A percentile compares a stretch with the other conserved stretches of the same genome.
Evolutionary conservation across 345 rosid genomes (phyloP).

Genomic region (Zanthoxylum bungeanum): DNA sequence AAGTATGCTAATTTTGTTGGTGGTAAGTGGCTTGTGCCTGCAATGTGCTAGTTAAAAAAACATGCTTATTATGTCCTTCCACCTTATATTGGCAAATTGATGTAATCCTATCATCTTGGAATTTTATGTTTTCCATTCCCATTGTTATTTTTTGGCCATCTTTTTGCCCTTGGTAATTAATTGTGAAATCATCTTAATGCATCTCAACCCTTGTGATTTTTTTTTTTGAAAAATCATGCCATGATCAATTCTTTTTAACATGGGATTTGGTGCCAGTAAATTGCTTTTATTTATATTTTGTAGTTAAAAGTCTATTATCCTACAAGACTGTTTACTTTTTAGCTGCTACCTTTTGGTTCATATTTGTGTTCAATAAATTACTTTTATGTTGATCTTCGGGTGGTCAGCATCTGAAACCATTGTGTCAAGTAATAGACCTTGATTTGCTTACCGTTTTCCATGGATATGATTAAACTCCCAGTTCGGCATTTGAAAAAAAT

Average conservation of each 20-base stretch:
- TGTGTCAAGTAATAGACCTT: not conserved
- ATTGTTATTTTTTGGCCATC: not conserved
- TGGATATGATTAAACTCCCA: not conserved
- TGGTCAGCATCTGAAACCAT: not conserved
- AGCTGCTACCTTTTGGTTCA: not conserved
- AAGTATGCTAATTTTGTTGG: not conserved
- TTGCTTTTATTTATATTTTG: too few relatives aligned
- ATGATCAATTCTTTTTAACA: not conserved
- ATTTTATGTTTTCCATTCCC: not conserved
- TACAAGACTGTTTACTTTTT: not conserved
- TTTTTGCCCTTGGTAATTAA: not conserved
- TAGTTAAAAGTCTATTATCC: not conserved
- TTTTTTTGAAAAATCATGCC: too few relatives aligned
- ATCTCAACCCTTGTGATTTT: too few relatives aligned
- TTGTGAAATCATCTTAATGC: not conserved
- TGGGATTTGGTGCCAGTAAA: not conserved
- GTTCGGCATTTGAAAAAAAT: conserved; percentile 5
- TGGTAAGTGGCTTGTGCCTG: not conserved
- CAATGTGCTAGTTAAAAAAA: not conserved
- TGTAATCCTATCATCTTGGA: not conserved
- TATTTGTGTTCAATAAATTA: too few relatives aligned
- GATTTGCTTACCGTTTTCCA: not conserved
- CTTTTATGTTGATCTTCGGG: too few relatives aligned
- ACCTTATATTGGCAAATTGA: not conserved
- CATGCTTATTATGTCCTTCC: not conserved